Conservation (phyloP, 441 rosid genomes). For the Erysimum pusillum region DNA sequence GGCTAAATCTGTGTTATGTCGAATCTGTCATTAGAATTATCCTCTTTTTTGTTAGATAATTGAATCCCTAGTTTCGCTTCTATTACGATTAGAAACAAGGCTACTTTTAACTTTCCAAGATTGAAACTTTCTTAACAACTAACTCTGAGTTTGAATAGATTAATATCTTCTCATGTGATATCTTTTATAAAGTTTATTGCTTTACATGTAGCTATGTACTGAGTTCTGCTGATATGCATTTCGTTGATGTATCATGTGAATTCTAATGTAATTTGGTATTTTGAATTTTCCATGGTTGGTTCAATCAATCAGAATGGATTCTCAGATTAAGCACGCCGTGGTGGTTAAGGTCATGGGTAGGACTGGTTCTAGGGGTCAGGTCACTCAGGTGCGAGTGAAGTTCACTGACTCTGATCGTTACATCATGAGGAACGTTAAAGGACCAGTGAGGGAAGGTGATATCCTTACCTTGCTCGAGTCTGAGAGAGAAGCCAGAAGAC, state of each 20-base stretch:
- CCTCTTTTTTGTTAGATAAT: slow-evolving; percentile 4
- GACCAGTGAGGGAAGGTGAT: slow-evolving; percentile 85
- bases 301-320: slow-evolving; percentile 57
- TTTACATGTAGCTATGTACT: not conserved
- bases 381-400: slow-evolving; percentile 78
- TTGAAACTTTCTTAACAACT: slow-evolving; percentile 4
- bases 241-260: not conserved
- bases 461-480: slow-evolving; percentile 78
- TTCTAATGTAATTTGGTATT: not conserved
- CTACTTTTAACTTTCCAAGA: not conserved
- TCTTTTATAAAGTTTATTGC: not conserved
- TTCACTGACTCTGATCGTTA: slow-evolving; percentile 76
- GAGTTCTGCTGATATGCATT: not conserved
- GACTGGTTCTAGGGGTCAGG: slow-evolving; percentile 80
- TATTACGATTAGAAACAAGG: not conserved
- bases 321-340: slow-evolving; percentile 69
- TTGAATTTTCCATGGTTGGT: not conserved
- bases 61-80: slow-evolving; percentile 7
- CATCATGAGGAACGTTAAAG: slow-evolving; percentile 85
- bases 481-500: slow-evolving; percentile 85
- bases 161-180: not conserved
- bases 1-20: not conserved
- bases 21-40: slow-evolving; percentile 2
- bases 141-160: not conserved
- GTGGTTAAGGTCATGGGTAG: slow-evolving; percentile 84